A percentile compares a stretch with the other conserved stretches of the same genome.
Conservation (phyloP, 2,329 filamentous ascomycete genomes). For the Xylariaceae sp. region DNA sequence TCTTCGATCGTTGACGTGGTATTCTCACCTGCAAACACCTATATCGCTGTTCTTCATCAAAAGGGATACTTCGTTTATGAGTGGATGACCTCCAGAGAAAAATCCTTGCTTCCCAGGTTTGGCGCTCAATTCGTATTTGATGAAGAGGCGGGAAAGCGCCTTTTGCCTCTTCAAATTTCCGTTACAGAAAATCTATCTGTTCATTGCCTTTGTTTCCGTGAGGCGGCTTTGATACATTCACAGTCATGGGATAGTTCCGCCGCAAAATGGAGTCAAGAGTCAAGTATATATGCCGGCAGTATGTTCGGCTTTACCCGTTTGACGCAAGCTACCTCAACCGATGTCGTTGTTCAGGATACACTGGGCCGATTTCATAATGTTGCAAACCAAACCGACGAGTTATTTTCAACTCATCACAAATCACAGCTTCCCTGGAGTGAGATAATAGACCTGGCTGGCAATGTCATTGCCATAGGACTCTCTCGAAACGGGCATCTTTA, state of each 20-base stretch:
- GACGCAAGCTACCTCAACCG: constrained; percentile 27
- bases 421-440: constrained; percentile 51
- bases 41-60: constrained; percentile 69
- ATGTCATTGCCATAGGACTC: constrained; percentile 56
- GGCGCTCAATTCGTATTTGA: constrained; percentile 38
- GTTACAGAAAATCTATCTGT: constrained; percentile 27
- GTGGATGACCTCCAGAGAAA: constrained; percentile 61
- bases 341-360: constrained; percentile 42
- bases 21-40: constrained; percentile 60
- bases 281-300: constrained; percentile 26
- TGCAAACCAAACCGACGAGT: constrained; percentile 29
- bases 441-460: constrained; percentile 39
- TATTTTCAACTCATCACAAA: constrained; percentile 39
- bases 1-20: constrained; percentile 69
- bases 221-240: constrained; percentile 23
- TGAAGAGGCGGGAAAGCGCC: constrained; percentile 19
- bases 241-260: constrained; percentile 13
- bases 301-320: constrained; percentile 30
- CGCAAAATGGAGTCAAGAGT: constrained; percentile 11
- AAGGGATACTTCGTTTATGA: constrained; percentile 63
- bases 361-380: constrained; percentile 44
- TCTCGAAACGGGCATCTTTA: constrained; percentile 75
- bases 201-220: constrained; percentile 26
- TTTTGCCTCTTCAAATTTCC: constrained; percentile 28
- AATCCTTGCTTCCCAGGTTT: constrained; percentile 42